phyloP scores from a whole-genome alignment of 768 basidiomycete species.

The Auricularia cornea region DNA sequence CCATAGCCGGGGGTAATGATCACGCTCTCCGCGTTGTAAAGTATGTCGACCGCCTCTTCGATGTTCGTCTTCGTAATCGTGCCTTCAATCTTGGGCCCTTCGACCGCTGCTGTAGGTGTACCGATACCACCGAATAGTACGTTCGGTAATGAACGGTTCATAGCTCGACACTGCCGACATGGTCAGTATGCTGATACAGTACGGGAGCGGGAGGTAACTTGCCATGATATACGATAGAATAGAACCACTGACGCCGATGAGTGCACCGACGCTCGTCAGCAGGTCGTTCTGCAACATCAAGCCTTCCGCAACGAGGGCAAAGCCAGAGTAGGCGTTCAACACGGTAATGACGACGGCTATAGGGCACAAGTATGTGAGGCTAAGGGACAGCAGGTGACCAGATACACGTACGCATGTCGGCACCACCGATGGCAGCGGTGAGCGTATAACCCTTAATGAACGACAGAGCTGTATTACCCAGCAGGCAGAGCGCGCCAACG shows the following conservation, averaged over 20 bases:
- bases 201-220: conserved; percentile 17
- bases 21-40: conserved; percentile 73
- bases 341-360: conserved; percentile 86
- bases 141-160: conserved; percentile 81
- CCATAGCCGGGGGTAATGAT: conserved; percentile 72
- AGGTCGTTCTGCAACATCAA: conserved; percentile 87
- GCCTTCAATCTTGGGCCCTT: conserved; percentile 70
- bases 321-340: conserved; percentile 83
- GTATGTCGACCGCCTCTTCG: conserved; percentile 73
- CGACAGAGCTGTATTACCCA: conserved; percentile 63
- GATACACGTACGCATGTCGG: conserved; percentile 76
- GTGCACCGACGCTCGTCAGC: conserved; percentile 72
- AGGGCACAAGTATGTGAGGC: neutral
- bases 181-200: neutral
- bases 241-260: conserved; percentile 86
- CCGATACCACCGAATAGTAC: conserved; percentile 85
- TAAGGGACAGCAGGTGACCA: neutral
- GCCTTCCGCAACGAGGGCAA: conserved; percentile 86
- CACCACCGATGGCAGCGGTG: conserved; percentile 86
- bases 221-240: conserved; percentile 94
- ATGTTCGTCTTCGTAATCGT: conserved; percentile 67
- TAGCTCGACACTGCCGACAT: conserved; percentile 66
- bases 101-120: conserved; percentile 35
- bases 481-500: conserved; percentile 70
- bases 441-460: conserved; percentile 84